Evolutionary conservation across 495 filamentous ascomycete genomes (phyloP).

Genomic region (Neurospora sp.): DNA sequence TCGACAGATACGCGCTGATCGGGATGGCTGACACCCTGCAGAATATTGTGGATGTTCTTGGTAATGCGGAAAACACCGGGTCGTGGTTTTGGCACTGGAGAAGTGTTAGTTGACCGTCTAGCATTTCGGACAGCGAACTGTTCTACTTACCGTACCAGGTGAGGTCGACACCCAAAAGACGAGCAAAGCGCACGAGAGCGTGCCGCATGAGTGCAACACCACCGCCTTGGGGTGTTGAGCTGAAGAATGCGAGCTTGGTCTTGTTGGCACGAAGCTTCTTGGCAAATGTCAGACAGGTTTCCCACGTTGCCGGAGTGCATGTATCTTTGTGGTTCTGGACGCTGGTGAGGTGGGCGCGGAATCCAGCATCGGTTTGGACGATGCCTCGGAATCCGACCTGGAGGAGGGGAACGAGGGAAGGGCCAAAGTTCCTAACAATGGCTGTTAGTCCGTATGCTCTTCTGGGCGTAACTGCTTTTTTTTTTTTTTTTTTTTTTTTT

Average conservation of each 20-base stretch:
- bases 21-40: slow-evolving; percentile 66
- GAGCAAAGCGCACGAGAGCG: slow-evolving; percentile 66
- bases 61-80: slow-evolving; percentile 80
- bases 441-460: not conserved
- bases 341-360: slow-evolving; percentile 48
- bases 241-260: slow-evolving; percentile 75
- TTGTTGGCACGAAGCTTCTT: slow-evolving; percentile 54
- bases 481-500: no score
- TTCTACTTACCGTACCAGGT: slow-evolving; percentile 56
- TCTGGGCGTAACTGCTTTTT: not conserved
- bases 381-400: slow-evolving; percentile 62
- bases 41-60: slow-evolving; percentile 87
- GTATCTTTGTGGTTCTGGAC: slow-evolving; percentile 56
- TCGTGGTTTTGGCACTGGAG: slow-evolving; percentile 65
- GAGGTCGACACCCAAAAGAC: slow-evolving; percentile 55
- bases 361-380: slow-evolving; percentile 67
- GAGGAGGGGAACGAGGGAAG: slow-evolving; percentile 59
- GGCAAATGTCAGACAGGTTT: slow-evolving; percentile 56
- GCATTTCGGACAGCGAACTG: slow-evolving; percentile 10
- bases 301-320: slow-evolving; percentile 55
- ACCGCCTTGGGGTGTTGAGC: slow-evolving; percentile 75
- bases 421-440: slow-evolving; percentile 58
- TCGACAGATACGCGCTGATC: slow-evolving; percentile 50
- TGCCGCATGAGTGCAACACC: slow-evolving; percentile 87
- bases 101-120: slow-evolving; percentile 29